phyloP scores from a whole-genome alignment of 2,329 filamentous ascomycete species.

The Chaetomiaceae sp. region DNA sequence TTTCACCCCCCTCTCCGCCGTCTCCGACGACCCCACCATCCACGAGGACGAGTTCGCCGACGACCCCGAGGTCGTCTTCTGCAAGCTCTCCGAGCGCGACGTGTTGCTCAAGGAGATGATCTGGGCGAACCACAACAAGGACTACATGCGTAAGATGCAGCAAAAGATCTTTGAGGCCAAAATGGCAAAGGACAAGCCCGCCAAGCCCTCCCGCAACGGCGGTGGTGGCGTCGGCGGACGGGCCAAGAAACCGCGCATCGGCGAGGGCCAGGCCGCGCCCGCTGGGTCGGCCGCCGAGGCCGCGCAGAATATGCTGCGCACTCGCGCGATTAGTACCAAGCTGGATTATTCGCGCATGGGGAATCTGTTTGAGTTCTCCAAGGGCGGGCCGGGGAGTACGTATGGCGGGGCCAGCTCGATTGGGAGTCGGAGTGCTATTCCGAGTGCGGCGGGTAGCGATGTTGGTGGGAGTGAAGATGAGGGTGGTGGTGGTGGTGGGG shows the following conservation, averaged over 20 bases:
- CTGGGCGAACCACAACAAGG: constrained; percentile 92
- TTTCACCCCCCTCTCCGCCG: constrained; percentile 17
- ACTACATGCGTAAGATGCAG: constrained; percentile 83
- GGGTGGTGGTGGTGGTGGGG: constrained; percentile 23
- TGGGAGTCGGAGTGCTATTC: constrained; percentile 18
- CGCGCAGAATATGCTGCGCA: constrained; percentile 60
- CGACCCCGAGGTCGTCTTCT: constrained; percentile 80
- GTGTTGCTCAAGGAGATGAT: constrained; percentile 79
- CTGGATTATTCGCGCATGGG: constrained; percentile 65
- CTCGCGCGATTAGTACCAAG: constrained; percentile 63
- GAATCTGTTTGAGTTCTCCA: constrained; percentile 47
- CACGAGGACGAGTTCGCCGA: constrained; percentile 79
- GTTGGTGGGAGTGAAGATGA: constrained; percentile 30
- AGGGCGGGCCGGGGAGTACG: constrained; percentile 43
- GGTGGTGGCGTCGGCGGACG: constrained; percentile 49
- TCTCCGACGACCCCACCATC: constrained; percentile 59
- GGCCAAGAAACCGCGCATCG: constrained; percentile 47
- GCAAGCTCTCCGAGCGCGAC: constrained; percentile 67
- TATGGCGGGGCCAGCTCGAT: constrained; percentile 31
- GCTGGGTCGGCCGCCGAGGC: constrained; percentile 65
- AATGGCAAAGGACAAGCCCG: constrained; percentile 41
- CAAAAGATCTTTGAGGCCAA: constrained; percentile 74
- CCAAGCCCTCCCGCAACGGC: too few species aligned
- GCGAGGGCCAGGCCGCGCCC: constrained; percentile 58
- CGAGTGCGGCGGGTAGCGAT: constrained; percentile 30